Evolutionary conservation across 352 stramenopile species (phyloP).

Genomic region (Phytophthora palmivora): DNA sequence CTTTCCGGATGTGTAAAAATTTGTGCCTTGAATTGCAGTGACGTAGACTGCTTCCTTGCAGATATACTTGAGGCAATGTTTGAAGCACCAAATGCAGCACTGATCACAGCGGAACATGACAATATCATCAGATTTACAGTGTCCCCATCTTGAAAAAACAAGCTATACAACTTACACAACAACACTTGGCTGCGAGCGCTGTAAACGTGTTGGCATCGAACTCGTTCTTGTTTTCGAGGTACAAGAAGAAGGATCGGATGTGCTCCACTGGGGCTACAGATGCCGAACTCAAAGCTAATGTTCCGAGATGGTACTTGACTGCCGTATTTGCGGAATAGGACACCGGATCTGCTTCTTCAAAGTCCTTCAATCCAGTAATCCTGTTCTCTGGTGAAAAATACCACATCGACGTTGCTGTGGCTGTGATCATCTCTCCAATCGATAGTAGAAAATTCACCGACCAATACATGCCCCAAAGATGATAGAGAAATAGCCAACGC

Average conservation of each 20-base stretch:
- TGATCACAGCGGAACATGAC: conserved; percentile 29
- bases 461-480: conserved; percentile 86
- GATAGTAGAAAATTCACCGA: conserved; percentile 69
- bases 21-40: conserved; percentile 80
- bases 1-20: conserved; percentile 81
- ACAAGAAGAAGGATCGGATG: conserved; percentile 80
- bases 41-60: conserved; percentile 86
- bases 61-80: conserved; percentile 84
- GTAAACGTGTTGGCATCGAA: conserved; percentile 71
- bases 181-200: conserved; percentile 60
- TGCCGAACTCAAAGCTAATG: conserved; percentile 68
- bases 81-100: conserved; percentile 89
- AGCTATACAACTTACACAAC: conserved; percentile 61
- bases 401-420: conserved; percentile 76
- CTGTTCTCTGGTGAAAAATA: conserved; percentile 79
- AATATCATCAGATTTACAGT: conserved; percentile 16
- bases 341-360: conserved; percentile 62
- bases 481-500: conserved; percentile 81
- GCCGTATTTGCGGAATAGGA: conserved; percentile 70
- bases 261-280: conserved; percentile 68
- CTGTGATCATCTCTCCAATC: conserved; percentile 80
- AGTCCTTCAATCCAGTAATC: conserved; percentile 63
- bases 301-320: conserved; percentile 77
- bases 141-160: too few relatives aligned
- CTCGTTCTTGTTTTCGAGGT: conserved; percentile 87